Percentiles rank a stretch among this genome's conserved stretches.
Evolutionary conservation across 1,284 basidiomycete species (phyloP).

Genomic region (Cryptococcus sp.): DNA sequence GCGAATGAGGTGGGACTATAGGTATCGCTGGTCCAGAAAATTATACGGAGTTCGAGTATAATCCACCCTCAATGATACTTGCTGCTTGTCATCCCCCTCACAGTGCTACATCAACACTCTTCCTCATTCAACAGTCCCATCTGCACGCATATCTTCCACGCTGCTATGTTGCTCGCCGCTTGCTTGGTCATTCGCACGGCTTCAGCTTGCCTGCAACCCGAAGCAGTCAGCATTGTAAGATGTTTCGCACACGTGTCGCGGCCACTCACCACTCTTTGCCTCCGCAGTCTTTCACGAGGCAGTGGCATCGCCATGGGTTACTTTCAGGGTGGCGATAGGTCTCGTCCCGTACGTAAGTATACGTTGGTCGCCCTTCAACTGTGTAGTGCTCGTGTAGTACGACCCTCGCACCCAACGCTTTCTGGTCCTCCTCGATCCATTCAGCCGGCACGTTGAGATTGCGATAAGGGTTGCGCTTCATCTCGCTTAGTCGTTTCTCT

Average conservation of each 20-base stretch:
- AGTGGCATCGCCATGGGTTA: background rate
- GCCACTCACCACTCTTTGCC: slow-evolving; percentile 17
- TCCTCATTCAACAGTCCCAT: slow-evolving; percentile 14
- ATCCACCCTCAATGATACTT: too few relatives aligned
- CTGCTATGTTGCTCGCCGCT: slow-evolving; percentile 24
- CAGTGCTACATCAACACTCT: background rate
- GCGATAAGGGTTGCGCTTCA: background rate
- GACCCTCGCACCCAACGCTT: slow-evolving; percentile 14
- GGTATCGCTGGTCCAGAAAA: too few relatives aligned
- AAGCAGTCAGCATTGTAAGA: background rate
- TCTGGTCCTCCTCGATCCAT: slow-evolving; percentile 13
- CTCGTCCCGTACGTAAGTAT: background rate
- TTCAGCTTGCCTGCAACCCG: slow-evolving; percentile 9
- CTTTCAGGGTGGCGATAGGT: background rate
- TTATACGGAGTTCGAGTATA: too few relatives aligned
- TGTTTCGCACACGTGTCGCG: too few relatives aligned
- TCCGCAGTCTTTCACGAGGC: slow-evolving; percentile 3
- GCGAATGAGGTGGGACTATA: too few relatives aligned
- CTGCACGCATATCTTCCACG: slow-evolving; percentile 25
- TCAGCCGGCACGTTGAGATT: background rate
- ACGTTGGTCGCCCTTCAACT: background rate
- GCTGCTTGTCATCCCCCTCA: too few relatives aligned
- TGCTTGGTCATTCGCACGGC: slow-evolving; percentile 26
- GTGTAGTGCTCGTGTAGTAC: slow-evolving; percentile 8
- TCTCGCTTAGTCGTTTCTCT: background rate